Conservation (phyloP, 2,329 filamentous ascomycete genomes). For the Penicillium sp. region DNA sequence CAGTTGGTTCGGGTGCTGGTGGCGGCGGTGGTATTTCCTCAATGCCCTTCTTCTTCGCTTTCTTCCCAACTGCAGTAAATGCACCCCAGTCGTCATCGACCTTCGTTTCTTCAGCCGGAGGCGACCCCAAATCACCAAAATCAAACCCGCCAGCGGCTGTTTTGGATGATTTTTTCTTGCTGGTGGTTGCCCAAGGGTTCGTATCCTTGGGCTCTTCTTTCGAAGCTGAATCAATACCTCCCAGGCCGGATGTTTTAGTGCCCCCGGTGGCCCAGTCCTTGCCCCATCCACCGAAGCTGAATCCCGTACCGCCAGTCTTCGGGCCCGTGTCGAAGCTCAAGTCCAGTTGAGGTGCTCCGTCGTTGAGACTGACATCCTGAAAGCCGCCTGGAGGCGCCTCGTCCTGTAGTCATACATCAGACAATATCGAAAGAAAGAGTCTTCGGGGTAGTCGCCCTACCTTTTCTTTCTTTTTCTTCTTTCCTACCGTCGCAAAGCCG, state of each 20-base stretch:
- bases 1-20: too few species aligned
- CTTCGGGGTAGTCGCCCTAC: conserved; percentile 34
- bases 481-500: conserved; percentile 48
- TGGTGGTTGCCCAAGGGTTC: conserved; percentile 42
- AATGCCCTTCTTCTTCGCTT: conserved; percentile 42
- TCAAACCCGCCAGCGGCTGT: conserved; percentile 42
- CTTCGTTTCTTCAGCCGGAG: conserved; percentile 41
- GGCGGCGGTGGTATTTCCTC: conserved; percentile 23
- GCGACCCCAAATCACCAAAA: conserved; percentile 43
- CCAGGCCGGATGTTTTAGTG: conserved; percentile 44
- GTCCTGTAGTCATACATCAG: conserved; percentile 23
- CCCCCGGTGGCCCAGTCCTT: conserved; percentile 52
- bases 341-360: conserved; percentile 57
- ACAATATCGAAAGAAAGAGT: not conserved
- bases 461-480: conserved; percentile 56
- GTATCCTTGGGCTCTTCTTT: conserved; percentile 33
- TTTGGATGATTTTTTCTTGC: conserved; percentile 35
- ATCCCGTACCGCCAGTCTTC: conserved; percentile 38
- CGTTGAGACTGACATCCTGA: conserved; percentile 66
- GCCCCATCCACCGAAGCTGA: conserved; percentile 58
- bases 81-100: conserved; percentile 38
- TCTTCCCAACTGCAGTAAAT: conserved; percentile 40
- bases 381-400: conserved; percentile 54
- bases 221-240: conserved; percentile 35
- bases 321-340: conserved; percentile 53